Conservation (phyloP, 495 filamentous ascomycete species). For the Talaromyces trachyspermus region DNA sequence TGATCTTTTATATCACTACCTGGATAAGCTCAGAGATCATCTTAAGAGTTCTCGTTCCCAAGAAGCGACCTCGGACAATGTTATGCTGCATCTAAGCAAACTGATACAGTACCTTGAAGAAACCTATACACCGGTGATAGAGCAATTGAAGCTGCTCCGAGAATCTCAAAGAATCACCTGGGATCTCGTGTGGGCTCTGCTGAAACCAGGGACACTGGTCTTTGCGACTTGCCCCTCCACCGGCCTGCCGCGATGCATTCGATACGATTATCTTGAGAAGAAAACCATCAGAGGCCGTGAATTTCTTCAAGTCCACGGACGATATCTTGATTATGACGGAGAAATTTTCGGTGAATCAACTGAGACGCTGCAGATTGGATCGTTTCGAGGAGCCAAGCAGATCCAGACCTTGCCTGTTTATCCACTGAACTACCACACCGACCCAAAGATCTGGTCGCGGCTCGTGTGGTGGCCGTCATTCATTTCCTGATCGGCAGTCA, state of each 20-base stretch:
- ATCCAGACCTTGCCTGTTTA: conserved; percentile 3
- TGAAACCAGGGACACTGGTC: conserved; percentile 4
- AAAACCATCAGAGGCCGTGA: conserved; percentile 6
- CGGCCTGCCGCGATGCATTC: conserved; percentile 1
- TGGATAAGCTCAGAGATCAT: conserved; percentile 21
- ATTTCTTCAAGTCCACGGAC: conserved; percentile 2
- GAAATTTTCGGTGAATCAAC: conserved; percentile 1
- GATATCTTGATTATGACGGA: conserved; percentile 4
- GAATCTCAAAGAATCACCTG: conserved; percentile 4
- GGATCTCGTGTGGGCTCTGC: conserved; percentile 1
- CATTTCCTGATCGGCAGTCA: conserved; percentile 12
- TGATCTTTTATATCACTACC: conserved; percentile 25
- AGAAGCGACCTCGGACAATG: conserved; percentile 3
- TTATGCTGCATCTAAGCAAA: conserved; percentile 27
- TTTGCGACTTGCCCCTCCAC: conserved; percentile 4
- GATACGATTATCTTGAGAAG: conserved; percentile 3
- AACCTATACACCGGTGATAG: conserved; percentile 1
- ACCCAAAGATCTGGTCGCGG: conserved; percentile 4
- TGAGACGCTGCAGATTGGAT: conserved; percentile 1
- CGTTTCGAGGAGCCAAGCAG: conserved; percentile 2
- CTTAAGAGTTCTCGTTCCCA: conserved; percentile 3
- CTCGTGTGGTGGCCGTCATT: conserved; percentile 10
- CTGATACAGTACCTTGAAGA: conserved; percentile 21
- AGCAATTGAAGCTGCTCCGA: conserved; percentile 1
- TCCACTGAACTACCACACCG: conserved; percentile 4